Evolutionary conservation across 2,329 filamentous ascomycete species (phyloP).

Genomic region (Monosporascus cannonballus): DNA sequence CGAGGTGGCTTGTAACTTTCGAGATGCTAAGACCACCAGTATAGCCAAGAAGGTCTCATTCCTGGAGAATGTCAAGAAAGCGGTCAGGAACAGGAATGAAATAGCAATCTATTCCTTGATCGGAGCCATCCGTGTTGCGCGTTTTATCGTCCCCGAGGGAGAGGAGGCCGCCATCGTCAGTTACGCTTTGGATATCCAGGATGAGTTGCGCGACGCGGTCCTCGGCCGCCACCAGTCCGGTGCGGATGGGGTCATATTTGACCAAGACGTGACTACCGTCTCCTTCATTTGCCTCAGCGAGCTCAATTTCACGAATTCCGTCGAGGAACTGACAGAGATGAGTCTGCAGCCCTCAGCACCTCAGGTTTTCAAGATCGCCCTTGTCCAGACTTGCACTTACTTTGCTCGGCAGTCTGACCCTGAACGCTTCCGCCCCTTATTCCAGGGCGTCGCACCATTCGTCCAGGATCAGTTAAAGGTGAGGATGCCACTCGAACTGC

Average conservation of each 20-base stretch:
- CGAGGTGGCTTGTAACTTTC: slow-evolving; percentile 61
- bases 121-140: slow-evolving; percentile 53
- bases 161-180: slow-evolving; percentile 61
- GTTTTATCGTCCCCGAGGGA: slow-evolving; percentile 57
- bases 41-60: slow-evolving; percentile 63
- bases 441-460: slow-evolving; percentile 48
- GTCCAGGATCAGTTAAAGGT: slow-evolving; percentile 54
- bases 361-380: slow-evolving; percentile 54
- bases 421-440: slow-evolving; percentile 47
- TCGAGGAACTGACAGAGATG: slow-evolving; percentile 48
- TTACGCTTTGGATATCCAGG: slow-evolving; percentile 64
- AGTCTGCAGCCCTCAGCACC: slow-evolving; percentile 54
- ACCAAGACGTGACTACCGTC: slow-evolving; percentile 59
- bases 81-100: slow-evolving; percentile 58
- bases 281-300: slow-evolving; percentile 60
- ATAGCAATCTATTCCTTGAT: slow-evolving; percentile 62
- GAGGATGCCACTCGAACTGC: slow-evolving; percentile 12
- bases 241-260: slow-evolving; percentile 45
- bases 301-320: slow-evolving; percentile 52
- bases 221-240: slow-evolving; percentile 48
- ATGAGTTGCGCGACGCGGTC: slow-evolving; percentile 60
- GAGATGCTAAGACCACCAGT: slow-evolving; percentile 55
- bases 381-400: slow-evolving; percentile 56
- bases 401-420: slow-evolving; percentile 49
- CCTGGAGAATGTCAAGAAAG: slow-evolving; percentile 57